Evolutionary conservation across 306 rosid genomes (phyloP).

Genomic region (Cotoneaster glaucophyllus): DNA sequence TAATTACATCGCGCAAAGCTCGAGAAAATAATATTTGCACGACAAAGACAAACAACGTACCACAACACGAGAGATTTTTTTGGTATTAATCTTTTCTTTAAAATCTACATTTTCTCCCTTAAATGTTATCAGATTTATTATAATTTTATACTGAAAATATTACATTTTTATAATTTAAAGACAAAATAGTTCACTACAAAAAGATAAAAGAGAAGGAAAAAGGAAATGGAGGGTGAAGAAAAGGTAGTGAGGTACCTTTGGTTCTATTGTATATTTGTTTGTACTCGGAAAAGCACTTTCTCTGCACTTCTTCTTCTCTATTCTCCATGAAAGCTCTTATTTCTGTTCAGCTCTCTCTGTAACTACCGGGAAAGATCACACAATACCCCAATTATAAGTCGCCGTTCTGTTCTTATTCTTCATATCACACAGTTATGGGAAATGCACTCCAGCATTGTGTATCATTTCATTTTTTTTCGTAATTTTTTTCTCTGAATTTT

Average conservation of each 20-base stretch:
- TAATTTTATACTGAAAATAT: background rate
- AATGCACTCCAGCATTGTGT: background rate
- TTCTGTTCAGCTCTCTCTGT: background rate
- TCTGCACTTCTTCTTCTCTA: background rate
- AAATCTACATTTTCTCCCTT: background rate
- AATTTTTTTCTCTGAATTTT: background rate
- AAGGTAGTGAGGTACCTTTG: background rate
- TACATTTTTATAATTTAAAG: background rate
- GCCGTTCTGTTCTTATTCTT: background rate
- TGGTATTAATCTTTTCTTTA: background rate
- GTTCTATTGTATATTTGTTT: background rate
- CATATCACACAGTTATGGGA: background rate
- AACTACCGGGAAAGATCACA: background rate
- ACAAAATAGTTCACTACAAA: background rate
- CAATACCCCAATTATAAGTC: background rate
- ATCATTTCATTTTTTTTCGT: background rate
- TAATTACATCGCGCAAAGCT: too few relatives aligned
- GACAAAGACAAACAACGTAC: too few relatives aligned
- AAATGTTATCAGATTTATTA: background rate
- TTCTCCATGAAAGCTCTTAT: background rate
- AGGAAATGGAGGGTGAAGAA: background rate
- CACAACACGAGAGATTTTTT: too few relatives aligned
- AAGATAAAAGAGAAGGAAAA: background rate
- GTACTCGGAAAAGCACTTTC: background rate
- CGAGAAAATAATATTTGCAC: fast-evolving